These are phyloP conservation scores for Stenogyne calaminthoides DNA, from an alignment of 305 asterid species.

Conservation along the genomic window DNA sequence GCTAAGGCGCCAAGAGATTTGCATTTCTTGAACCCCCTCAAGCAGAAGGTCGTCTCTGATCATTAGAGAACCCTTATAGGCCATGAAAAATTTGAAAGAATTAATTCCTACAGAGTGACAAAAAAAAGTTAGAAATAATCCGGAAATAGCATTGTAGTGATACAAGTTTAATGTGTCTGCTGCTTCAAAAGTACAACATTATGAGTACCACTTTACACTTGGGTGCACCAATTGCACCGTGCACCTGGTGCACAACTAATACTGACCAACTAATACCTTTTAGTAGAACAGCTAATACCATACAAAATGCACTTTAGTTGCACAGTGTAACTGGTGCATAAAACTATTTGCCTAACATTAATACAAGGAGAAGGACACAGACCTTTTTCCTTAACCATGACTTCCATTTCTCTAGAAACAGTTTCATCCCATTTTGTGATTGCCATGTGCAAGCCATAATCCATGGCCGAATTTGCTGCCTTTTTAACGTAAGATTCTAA, in stretches of 20 bases:
- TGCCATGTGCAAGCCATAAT: slow-evolving; percentile 99
- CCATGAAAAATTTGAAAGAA: slow-evolving; percentile 92
- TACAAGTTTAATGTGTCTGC: background rate
- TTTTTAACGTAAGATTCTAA: slow-evolving; percentile 73
- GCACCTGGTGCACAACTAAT: too few relatives aligned
- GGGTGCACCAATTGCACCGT: too few relatives aligned
- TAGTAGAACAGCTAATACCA: too few relatives aligned
- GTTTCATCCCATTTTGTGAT: slow-evolving; percentile 95
- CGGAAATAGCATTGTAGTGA: background rate
- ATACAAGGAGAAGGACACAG: slow-evolving; percentile 4
- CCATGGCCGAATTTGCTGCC: slow-evolving; percentile 85
- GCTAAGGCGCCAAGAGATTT: slow-evolving; percentile 95
- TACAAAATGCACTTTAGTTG: too few relatives aligned
- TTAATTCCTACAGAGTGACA: slow-evolving; percentile 64
- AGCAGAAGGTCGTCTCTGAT: slow-evolving; percentile 80
- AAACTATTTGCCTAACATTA: background rate
- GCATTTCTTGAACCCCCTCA: slow-evolving; percentile 94
- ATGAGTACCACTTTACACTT: too few relatives aligned
- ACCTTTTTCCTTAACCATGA: slow-evolving; percentile 96
- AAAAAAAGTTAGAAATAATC: slow-evolving; percentile 32
- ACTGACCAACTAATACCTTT: too few relatives aligned
- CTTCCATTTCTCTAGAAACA: slow-evolving; percentile 84
- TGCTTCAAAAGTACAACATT: background rate
- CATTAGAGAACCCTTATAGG: slow-evolving; percentile 95
- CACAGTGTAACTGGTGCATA: too few relatives aligned